Percentiles rank a stretch among this genome's conserved stretches.
phyloP scores from a whole-genome alignment of 805 yeast species.

The Wickerhamia fluorescens region DNA sequence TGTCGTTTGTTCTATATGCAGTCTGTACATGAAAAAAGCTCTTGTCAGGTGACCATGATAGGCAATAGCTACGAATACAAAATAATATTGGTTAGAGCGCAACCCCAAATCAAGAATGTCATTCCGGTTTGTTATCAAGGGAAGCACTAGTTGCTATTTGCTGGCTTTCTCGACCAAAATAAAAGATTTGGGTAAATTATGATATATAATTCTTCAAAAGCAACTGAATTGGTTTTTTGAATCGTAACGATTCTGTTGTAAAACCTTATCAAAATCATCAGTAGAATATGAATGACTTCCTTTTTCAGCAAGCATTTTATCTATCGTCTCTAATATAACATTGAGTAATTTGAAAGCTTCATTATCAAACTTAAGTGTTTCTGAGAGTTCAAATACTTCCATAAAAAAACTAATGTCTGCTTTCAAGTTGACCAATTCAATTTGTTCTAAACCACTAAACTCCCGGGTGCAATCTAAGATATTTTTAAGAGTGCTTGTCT shows the following conservation, averaged over 20 bases:
- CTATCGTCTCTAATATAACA: conserved; percentile 7
- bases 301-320: conserved; percentile 5
- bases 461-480: conserved; percentile 25
- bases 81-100: too few species aligned
- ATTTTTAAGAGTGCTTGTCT: conserved; percentile 26
- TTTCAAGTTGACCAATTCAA: conserved; percentile 22
- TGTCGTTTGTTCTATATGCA: too few species aligned
- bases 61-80: too few species aligned
- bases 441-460: conserved; percentile 8
- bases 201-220: too few species aligned
- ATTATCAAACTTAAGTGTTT: conserved; percentile 27
- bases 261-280: conserved; percentile 21
- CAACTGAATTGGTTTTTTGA: conserved; percentile 29
- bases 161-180: too few species aligned
- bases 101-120: too few species aligned
- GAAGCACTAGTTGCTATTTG: too few species aligned
- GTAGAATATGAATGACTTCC: conserved; percentile 16
- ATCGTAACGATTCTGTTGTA: conserved; percentile 19
- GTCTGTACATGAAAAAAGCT: too few species aligned
- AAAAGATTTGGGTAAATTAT: too few species aligned
- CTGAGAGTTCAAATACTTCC: conserved; percentile 32
- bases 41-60: too few species aligned
- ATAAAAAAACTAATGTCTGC: conserved; percentile 32
- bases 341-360: conserved; percentile 12
- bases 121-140: too few species aligned